phyloP scores from a whole-genome alignment of 1,284 basidiomycete genomes.

The Rhodotorula sp. region DNA sequence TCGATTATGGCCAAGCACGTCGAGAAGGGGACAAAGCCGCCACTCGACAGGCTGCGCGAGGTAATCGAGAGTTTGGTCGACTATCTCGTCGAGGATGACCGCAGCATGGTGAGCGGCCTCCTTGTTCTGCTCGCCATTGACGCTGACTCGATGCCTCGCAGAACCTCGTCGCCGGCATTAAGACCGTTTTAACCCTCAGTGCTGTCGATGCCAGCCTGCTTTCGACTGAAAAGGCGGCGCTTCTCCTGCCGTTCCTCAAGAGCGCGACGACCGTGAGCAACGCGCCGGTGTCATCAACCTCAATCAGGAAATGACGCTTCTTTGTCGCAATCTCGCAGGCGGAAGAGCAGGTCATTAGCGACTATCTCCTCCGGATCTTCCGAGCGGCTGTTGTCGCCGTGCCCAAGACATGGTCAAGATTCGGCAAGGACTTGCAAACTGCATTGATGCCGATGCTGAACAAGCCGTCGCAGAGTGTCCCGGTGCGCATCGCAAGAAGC shows the following conservation, averaged over 20 bases:
- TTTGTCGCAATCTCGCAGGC: conserved; percentile 55
- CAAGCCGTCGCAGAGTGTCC: conserved; percentile 67
- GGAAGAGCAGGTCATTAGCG: conserved; percentile 77
- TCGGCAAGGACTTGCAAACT: conserved; percentile 77
- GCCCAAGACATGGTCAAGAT: conserved; percentile 74
- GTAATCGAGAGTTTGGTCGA: conserved; percentile 82
- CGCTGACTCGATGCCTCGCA: conserved; percentile 46
- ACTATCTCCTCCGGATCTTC: conserved; percentile 85
- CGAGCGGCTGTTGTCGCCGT: conserved; percentile 77
- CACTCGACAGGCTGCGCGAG: conserved; percentile 67
- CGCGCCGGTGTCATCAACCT: no score
- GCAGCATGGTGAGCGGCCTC: conserved; percentile 46
- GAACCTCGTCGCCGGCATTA: conserved; percentile 76
- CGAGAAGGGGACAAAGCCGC: conserved; percentile 44
- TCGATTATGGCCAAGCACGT: conserved; percentile 58
- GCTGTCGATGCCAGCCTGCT: conserved; percentile 75
- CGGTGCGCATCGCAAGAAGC: not conserved
- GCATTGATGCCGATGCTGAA: conserved; percentile 82
- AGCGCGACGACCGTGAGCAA: conserved; percentile 65
- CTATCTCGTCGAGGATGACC: conserved; percentile 77
- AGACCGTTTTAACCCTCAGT: conserved; percentile 77
- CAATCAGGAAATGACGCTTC: no score
- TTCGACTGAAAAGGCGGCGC: conserved; percentile 74
- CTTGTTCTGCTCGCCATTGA: not conserved
- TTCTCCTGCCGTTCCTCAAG: conserved; percentile 81